Base-by-base conservation (phyloP, 2,329 filamentous ascomycete genomes). In the Colletotrichum sp. region DNA sequence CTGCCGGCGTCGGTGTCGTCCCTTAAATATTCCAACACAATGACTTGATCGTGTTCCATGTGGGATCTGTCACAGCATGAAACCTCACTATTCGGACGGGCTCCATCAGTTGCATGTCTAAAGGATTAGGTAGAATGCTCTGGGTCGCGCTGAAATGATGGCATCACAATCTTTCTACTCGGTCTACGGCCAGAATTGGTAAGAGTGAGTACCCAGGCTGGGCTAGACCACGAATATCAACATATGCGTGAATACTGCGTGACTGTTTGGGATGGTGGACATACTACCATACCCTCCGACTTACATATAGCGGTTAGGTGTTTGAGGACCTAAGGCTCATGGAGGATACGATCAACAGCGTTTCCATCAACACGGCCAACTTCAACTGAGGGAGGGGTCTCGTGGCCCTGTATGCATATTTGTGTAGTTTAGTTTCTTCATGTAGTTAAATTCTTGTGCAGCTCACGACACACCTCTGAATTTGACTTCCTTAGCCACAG, bases 191-290 rank as follows among this genome's bases (percentile, higher is more conserved):
- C 44, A 21, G n/a, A 13, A 4, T 21, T 21, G 44, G n/a, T 0
- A 21, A 1, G 44, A 21, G 2, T 3, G n/a, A 21, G 6, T 21
- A 21, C n/a, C n/a, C 10, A 49, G 36, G 9, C 18, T 49, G 39
- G 18, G 39, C 9, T 2, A n/a, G 39, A 1, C 39, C 18, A n/a
- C 18, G 39, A 0, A 3, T 49, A 3, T n/a, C 39, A 2, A 0
- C 2, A 49, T 4, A 12, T 49, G 18, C 39, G 18, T n/a, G 39
- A 0, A 49, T 3, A 12, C 39, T 2, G 39, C 39, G 3, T 2
- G 18, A n/a, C 39, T 49, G 18, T 3, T 12, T 49, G 18, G 1
- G 39, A 7, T 6, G 8, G 36, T 3, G 16, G 36, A 10, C 8
- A 44, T 18, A 44, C 16, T 2, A 44, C 16, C 36, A 44, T 3